These are phyloP conservation scores for Penicillium dipodomyicola DNA, from an alignment of 495 filamentous ascomycete species.

Conservation along the genomic window DNA sequence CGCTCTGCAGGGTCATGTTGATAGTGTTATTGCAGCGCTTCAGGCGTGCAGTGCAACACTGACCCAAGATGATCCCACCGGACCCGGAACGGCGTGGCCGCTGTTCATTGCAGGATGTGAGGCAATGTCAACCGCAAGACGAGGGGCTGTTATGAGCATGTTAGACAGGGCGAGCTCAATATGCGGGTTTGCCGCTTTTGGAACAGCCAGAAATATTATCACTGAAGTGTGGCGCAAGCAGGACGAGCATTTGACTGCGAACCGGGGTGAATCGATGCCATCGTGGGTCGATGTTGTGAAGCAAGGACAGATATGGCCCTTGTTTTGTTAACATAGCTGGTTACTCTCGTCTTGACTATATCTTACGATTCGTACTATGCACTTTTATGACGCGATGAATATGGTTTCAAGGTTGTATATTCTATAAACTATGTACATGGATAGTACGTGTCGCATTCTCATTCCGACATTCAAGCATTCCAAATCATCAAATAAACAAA, in stretches of 20 bases:
- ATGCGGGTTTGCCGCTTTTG: constrained; percentile 27
- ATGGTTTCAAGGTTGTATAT: not conserved
- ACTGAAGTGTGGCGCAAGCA: constrained; percentile 30
- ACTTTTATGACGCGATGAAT: not conserved
- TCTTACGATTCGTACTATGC: not conserved
- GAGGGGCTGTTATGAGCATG: constrained; percentile 24
- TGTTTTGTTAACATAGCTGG: constrained; percentile 24
- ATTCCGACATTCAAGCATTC: constrained; percentile 1
- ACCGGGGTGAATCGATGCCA: constrained; percentile 26
- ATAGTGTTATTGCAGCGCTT: constrained; percentile 30
- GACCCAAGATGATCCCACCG: constrained; percentile 16
- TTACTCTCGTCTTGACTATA: not conserved
- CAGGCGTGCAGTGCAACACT: constrained; percentile 23
- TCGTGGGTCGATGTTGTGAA: constrained; percentile 32
- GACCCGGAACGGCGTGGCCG: constrained; percentile 35
- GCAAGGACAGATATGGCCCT: constrained; percentile 30
- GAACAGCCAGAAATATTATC: constrained; percentile 28
- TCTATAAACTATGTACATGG: too few species aligned
- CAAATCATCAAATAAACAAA: not conserved
- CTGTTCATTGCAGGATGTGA: constrained; percentile 39
- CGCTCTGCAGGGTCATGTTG: constrained; percentile 34
- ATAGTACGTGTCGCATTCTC: not conserved
- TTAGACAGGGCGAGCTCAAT: constrained; percentile 26
- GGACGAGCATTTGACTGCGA: constrained; percentile 27
- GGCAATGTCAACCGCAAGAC: constrained; percentile 22